phyloP scores from a whole-genome alignment of 202 grass and related monocot genomes.

The Setaria viridis region DNA sequence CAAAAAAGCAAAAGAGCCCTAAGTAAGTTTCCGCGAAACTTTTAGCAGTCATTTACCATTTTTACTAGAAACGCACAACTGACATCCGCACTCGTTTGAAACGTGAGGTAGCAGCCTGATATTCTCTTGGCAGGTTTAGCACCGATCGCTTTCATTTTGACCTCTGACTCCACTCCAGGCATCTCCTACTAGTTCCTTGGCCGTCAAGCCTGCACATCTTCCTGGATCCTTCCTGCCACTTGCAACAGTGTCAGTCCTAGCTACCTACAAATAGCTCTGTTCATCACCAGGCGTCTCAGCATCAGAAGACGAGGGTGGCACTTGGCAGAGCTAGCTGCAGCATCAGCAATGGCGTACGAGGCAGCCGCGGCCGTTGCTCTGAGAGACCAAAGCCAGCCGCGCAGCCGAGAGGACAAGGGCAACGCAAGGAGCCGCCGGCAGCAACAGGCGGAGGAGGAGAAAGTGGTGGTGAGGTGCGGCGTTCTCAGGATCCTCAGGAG shows the following conservation, averaged over 20 bases:
- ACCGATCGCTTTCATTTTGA: too few relatives aligned
- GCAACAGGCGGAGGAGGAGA: background rate
- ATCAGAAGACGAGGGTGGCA: background rate
- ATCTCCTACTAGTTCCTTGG: constrained; percentile 20
- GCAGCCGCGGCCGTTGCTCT: constrained; percentile 36
- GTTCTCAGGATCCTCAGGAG: constrained; percentile 29
- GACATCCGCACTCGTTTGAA: too few relatives aligned
- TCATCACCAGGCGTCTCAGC: background rate
- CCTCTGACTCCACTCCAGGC: too few relatives aligned
- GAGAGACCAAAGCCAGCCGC: constrained; percentile 15
- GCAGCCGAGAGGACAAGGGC: background rate
- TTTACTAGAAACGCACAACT: too few relatives aligned
- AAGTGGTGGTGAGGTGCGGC: background rate
- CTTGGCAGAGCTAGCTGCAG: background rate
- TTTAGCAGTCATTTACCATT: too few relatives aligned
- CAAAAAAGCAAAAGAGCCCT: too few relatives aligned
- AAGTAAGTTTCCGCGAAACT: too few relatives aligned
- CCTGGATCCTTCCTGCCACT: background rate
- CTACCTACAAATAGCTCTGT: constrained; percentile 24
- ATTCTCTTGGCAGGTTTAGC: too few relatives aligned
- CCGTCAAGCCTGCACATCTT: constrained; percentile 35
- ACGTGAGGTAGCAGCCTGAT: too few relatives aligned
- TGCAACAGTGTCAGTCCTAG: background rate
- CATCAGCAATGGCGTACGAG: constrained; percentile 41
- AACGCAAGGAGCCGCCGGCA: background rate